Evolutionary conservation across 2,329 filamentous ascomycete species (phyloP), one percentile per base, ranked within the genome.

Genomic region (Diaporthe capsici): DNA sequence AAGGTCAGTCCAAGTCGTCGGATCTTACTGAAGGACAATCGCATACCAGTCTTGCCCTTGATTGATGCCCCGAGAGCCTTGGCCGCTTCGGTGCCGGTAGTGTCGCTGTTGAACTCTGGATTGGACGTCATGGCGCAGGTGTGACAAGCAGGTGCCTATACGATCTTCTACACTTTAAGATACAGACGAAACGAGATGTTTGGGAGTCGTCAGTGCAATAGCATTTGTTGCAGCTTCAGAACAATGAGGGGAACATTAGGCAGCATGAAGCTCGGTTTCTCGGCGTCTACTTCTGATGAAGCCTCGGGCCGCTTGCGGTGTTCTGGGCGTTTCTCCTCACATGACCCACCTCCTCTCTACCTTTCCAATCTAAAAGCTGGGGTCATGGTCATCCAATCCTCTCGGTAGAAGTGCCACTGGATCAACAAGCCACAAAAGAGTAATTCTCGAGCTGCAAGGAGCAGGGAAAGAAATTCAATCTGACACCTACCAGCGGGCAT

Each of bases 51-150:
- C 74, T 80, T 83, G 0, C 80, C 82, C n/a, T 78, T 78, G 61
- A 84, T 81, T 12, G 79, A 76, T 22, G 79, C 77, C 1, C 76
- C 77, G 72, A 83, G 84, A 3, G 76, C 72, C 13, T 76, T 70
- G 22, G 80, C 80, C 4, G 84, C 85, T 75, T 84, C 81, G 7
- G 82, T 84, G 3, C 82, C 84, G 4, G 82, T 82, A 1, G 84
- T 85, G 4, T 78, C 74, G 15, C 81, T 78, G 28, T 81, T 81
- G 72, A 82, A 86, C 17, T 82, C 81, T 7, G 81, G 57, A 67
- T 86, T 83, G 13, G 84, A 82, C n/a, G 81, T 78, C 81, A 82
- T 83, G 22, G 28, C 44, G 57, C 3, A 42, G 22, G 10, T 31
- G 39, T 74, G 61, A 37, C 15, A 1, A 20, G 6, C 42, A 31